These are phyloP conservation scores for Lichtheimia ornata DNA, from an alignment of 371 early-diverging fungal genomes.

Conservation along the genomic window DNA sequence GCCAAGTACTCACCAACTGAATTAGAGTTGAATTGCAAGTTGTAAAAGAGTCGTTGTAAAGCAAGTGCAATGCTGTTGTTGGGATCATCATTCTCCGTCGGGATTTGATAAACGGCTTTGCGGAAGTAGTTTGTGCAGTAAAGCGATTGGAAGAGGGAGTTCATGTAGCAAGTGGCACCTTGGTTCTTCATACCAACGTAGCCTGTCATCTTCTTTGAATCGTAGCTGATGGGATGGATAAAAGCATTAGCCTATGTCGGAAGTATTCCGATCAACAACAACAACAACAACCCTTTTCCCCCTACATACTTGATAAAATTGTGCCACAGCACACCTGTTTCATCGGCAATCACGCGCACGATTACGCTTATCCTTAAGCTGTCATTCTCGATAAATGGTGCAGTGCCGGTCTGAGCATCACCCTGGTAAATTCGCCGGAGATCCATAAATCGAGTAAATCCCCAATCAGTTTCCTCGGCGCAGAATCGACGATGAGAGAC, in stretches of 20 bases:
- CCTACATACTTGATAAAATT: slow-evolving; percentile 74
- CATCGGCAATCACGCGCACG: slow-evolving; percentile 78
- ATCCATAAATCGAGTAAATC: slow-evolving; percentile 75
- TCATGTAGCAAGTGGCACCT: slow-evolving; percentile 99
- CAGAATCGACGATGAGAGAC: slow-evolving; percentile 80
- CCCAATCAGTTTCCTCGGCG: slow-evolving; percentile 85
- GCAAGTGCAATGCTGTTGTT: slow-evolving; percentile 85
- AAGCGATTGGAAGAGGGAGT: slow-evolving; percentile 96
- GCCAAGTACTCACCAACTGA: slow-evolving; percentile 63
- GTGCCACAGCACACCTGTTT: slow-evolving; percentile 94
- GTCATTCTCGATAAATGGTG: slow-evolving; percentile 18
- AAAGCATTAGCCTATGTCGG: background rate
- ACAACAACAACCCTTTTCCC: too few relatives aligned
- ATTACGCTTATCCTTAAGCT: slow-evolving; percentile 13
- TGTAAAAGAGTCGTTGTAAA: slow-evolving; percentile 95
- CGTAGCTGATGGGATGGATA: slow-evolving; percentile 56
- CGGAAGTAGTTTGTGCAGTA: slow-evolving; percentile 96
- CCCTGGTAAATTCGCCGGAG: slow-evolving; percentile 28
- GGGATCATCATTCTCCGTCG: slow-evolving; percentile 87
- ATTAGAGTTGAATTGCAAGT: slow-evolving; percentile 68
- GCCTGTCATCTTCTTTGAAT: slow-evolving; percentile 90
- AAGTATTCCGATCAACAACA: background rate
- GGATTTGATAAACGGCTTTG: slow-evolving; percentile 88
- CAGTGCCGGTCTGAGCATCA: slow-evolving; percentile 14
- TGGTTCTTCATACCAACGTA: slow-evolving; percentile 96